Percentiles rank a stretch among this genome's conserved stretches.
phyloP scores from a whole-genome alignment of 2,329 filamentous ascomycete species.

The Metarhizium sp. region DNA sequence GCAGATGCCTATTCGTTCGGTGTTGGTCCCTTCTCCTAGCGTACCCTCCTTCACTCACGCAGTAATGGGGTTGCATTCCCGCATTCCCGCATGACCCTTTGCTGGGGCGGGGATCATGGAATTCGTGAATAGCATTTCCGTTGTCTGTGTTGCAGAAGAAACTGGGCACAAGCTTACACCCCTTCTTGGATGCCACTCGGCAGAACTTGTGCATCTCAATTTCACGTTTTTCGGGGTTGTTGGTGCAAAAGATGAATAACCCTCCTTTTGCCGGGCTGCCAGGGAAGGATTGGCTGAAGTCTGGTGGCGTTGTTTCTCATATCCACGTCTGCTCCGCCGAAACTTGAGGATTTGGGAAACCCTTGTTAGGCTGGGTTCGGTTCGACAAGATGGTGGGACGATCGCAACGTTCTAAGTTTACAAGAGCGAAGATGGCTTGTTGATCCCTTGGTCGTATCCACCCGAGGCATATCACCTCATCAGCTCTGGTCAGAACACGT shows the following conservation, averaged over 20 bases:
- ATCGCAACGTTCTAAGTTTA: not conserved
- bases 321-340: too few relatives aligned
- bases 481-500: not conserved
- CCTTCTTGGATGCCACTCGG: too few relatives aligned
- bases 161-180: not conserved
- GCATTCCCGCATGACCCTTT: not conserved
- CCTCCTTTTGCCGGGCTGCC: too few relatives aligned
- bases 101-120: not conserved
- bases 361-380: not conserved
- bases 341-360: not conserved
- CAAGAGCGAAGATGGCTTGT: not conserved
- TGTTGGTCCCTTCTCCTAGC: not conserved
- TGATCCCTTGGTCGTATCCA: not conserved
- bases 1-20: conserved; percentile 3
- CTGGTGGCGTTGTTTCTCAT: not conserved
- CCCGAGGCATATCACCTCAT: not conserved
- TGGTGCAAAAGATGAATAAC: too few relatives aligned
- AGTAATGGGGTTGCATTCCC: not conserved
- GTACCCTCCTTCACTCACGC: not conserved
- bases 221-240: too few relatives aligned
- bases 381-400: not conserved
- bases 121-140: not conserved
- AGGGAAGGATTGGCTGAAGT: too few relatives aligned
- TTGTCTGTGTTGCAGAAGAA: not conserved
- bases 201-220: too few relatives aligned